Base-by-base conservation (phyloP, 345 rosid genomes). In the Pugionium cornutum region DNA sequence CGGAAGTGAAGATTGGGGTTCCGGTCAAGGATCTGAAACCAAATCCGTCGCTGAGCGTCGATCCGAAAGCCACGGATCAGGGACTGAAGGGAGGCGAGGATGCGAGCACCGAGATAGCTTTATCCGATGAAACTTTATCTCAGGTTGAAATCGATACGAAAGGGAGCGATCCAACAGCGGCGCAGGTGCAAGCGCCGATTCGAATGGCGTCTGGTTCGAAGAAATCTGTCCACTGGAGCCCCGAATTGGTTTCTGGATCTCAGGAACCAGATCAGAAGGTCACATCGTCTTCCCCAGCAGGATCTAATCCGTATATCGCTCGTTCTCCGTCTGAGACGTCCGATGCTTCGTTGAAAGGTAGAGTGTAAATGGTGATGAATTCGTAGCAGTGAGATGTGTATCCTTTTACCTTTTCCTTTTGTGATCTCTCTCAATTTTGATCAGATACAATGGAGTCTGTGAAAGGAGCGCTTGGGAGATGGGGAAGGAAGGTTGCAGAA, bases 191-290 rank as follows among this genome's bases (percentile, higher is more conserved):
- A 18, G 11, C 81, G 34, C 66, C 70, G 6, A 37, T 34, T 75
- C 78, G 79, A 2, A n/a, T 74, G 5, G 30, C 51, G 44, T 73
- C 86, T 45, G 78, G 49, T 32, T 77, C 77, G 66, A 81, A 74
- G 79, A 88, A 88, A 65, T 81, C 85, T 62, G 92, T 86, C 9
- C 85, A 72, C 61, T 86, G 96, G 96, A 86, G 85, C 72, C 84
- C 92, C 64, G 85, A 81, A 33, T 76, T 84, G 85, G 89, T 86
- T 3, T 59, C 80, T 9, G 83, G 74, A 54, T 75, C 92, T 11
- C 82, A 62, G 10, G 70, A 72, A 45, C 27, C 75, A 66, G 67
- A 62, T 66, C 68, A 72, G 60, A 46, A 57, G 30, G 26, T 29
- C 7, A 56, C 64, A 6, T 49, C 71, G 30, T 45, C 67, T n/a